Evolutionary conservation across 164 flowering plant species (phyloP).

Genomic region (Chloranthus sessilifolius): DNA sequence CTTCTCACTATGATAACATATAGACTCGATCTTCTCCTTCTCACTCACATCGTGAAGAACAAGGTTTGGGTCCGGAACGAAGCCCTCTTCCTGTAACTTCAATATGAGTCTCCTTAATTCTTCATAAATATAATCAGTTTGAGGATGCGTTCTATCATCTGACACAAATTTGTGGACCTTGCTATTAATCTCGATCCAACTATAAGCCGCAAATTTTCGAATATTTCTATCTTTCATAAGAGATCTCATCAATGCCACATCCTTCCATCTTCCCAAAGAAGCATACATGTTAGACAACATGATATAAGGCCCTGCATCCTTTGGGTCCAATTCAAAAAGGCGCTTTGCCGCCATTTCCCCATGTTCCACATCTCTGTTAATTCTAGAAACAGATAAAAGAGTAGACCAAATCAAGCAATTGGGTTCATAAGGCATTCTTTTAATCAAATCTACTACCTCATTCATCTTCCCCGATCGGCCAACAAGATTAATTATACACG

Average conservation of each 20-base stretch:
- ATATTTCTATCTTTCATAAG: conserved; percentile 43
- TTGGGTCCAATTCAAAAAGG: conserved; percentile 44
- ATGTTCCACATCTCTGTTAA: conserved; percentile 29
- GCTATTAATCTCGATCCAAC: conserved; percentile 45
- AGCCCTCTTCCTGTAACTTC: conserved; percentile 34
- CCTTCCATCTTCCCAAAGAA: conserved; percentile 42
- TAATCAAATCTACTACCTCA: conserved; percentile 38
- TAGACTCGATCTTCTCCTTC: conserved; percentile 37
- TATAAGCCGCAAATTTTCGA: conserved; percentile 46
- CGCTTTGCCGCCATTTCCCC: conserved; percentile 45
- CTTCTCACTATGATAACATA: conserved; percentile 55
- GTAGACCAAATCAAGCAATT: conserved; percentile 51
- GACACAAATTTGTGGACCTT: conserved; percentile 43
- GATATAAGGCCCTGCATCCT: conserved; percentile 44
- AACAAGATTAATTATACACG: conserved; percentile 52
- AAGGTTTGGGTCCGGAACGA: conserved; percentile 23
- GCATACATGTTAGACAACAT: conserved; percentile 67
- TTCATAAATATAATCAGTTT: conserved; percentile 30
- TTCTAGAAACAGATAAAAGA: conserved; percentile 38
- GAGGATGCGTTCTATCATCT: conserved; percentile 48
- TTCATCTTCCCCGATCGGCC: conserved; percentile 38
- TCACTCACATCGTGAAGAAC: conserved; percentile 50
- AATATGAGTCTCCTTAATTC: conserved; percentile 26
- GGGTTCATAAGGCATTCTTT: conserved; percentile 34
- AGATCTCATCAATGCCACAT: conserved; percentile 42